Percentiles rank a stretch among this genome's conserved stretches.
These are phyloP conservation scores for Escallonia rubra DNA, from an alignment of 129 eudicot species.

Conservation along the genomic window DNA sequence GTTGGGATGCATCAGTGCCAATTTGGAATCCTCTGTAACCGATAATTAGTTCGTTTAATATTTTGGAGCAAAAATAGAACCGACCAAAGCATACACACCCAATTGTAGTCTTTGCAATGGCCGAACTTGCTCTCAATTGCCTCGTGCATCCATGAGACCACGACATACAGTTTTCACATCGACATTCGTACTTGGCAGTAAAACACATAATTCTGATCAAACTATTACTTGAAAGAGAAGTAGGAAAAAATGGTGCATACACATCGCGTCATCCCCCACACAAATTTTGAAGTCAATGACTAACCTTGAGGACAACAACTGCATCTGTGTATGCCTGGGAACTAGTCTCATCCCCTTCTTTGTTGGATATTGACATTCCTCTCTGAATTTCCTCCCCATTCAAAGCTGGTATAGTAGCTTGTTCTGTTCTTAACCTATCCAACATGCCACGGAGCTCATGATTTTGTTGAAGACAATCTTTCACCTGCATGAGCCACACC, in stretches of 20 bases:
- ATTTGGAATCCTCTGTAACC: no score
- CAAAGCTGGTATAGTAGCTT: conserved; percentile 34
- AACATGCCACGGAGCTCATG: conserved; percentile 79
- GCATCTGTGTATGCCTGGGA: conserved; percentile 43
- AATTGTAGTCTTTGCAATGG: no score
- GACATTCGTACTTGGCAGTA: no score
- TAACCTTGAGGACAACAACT: conserved; percentile 63
- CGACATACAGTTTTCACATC: no score
- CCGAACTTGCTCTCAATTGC: no score
- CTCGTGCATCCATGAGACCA: no score
- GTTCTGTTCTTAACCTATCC: conserved; percentile 62
- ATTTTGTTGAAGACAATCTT: conserved; percentile 72
- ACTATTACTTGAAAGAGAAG: neutral
- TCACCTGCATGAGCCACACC: conserved; percentile 47
- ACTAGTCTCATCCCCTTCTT: conserved; percentile 24
- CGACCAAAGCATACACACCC: no score
- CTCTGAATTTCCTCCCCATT: conserved; percentile 22
- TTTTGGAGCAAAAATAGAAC: no score
- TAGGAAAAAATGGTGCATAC: neutral
- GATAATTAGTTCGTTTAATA: no score
- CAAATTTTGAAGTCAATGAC: conserved; percentile 8
- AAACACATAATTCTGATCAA: no score
- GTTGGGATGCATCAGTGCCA: no score
- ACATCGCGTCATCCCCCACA: neutral
- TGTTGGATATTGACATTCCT: conserved; percentile 19